These are phyloP conservation scores for Eucalyptus regnans DNA, from an alignment of 345 rosid genomes.

Conservation along the genomic window DNA sequence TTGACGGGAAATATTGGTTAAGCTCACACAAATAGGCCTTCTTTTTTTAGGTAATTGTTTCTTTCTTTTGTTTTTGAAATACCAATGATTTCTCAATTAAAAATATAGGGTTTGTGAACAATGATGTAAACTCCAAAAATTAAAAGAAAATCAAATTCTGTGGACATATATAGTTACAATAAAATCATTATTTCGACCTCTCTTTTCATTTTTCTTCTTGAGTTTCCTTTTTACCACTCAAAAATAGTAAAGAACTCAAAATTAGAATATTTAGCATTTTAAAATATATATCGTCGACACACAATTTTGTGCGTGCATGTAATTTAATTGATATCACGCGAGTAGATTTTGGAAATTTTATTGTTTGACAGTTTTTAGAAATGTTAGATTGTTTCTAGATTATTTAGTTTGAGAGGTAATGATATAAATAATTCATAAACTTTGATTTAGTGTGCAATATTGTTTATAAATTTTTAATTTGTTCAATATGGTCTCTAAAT, in stretches of 20 bases:
- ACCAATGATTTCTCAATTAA: neutral
- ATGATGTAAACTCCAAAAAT: neutral
- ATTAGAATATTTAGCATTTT: neutral
- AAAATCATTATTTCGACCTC: neutral
- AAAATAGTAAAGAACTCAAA: neutral
- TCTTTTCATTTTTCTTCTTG: neutral
- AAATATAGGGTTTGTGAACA: neutral
- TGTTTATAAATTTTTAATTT: neutral
- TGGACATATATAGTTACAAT: no score
- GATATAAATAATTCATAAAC: neutral
- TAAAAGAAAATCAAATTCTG: no score
- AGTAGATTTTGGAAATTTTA: neutral
- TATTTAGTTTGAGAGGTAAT: neutral
- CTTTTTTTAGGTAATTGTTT: neutral
- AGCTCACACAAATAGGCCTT: neutral
- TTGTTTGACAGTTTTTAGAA: neutral
- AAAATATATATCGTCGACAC: neutral
- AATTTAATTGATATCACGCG: neutral
- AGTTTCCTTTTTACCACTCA: neutral
- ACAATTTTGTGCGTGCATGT: neutral
- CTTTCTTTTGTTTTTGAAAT: neutral
- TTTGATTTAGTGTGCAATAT: neutral
- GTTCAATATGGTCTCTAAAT: rapidly evolving
- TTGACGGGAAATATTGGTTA: neutral
- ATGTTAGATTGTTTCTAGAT: neutral